Conservation (phyloP, 352 stramenopile species). For the Phytophthora macrochlamydospora region DNA sequence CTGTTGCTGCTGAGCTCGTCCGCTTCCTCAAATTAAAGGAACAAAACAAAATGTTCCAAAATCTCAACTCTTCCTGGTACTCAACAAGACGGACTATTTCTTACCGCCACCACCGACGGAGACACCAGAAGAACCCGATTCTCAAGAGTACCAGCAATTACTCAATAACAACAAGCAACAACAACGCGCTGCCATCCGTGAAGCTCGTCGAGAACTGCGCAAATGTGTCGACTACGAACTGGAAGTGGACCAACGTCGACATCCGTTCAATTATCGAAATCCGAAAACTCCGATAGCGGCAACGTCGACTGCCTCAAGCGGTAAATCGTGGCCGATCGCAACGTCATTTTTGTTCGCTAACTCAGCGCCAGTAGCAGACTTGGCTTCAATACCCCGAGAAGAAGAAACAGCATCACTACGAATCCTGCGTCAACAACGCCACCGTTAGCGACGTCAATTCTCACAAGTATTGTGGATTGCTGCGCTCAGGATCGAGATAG, state of each 20-base stretch:
- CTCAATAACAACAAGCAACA: conserved; percentile 25
- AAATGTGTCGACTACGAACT: conserved; percentile 57
- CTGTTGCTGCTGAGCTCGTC: conserved; percentile 56
- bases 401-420: conserved; percentile 3
- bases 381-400: conserved; percentile 4
- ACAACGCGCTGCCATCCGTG: conserved; percentile 34
- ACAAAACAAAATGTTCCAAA: conserved; percentile 28
- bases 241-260: conserved; percentile 42
- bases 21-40: conserved; percentile 49
- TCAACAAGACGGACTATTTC: conserved; percentile 65
- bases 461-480: conserved; percentile 56
- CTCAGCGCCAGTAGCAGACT: conserved; percentile 9
- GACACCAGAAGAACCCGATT: conserved; percentile 20
- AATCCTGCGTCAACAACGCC: conserved; percentile 11
- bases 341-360: conserved; percentile 12
- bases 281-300: conserved; percentile 6
- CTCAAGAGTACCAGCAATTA: conserved; percentile 30
- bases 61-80: conserved; percentile 50
- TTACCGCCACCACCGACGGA: conserved; percentile 9
- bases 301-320: conserved; percentile 4
- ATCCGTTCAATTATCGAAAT: conserved; percentile 20
- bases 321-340: conserved; percentile 5
- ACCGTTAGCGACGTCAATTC: conserved; percentile 28
- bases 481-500: conserved; percentile 52
- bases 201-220: conserved; percentile 53